Evolutionary conservation across 1,139 yeast species (phyloP).

Genomic region (Eremothecium cymbalariae): DNA sequence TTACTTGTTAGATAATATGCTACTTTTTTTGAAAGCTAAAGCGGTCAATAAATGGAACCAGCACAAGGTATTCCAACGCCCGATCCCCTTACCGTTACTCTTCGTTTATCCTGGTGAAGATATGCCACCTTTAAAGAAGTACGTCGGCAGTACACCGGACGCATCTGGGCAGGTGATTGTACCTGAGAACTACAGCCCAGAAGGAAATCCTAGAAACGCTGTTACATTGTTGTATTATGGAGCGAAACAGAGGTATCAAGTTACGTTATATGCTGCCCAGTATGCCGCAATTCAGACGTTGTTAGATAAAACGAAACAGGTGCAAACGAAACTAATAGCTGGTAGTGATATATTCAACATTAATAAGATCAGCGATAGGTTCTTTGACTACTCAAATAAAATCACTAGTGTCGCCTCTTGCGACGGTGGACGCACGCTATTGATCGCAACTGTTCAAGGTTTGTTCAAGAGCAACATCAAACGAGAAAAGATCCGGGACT

Average conservation of each 20-base stretch:
- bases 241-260: slow-evolving; percentile 59
- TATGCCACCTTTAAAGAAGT: slow-evolving; percentile 52
- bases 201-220: slow-evolving; percentile 29
- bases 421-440: slow-evolving; percentile 85
- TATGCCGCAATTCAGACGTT: slow-evolving; percentile 71
- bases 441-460: slow-evolving; percentile 90
- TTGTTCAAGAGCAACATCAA: slow-evolving; percentile 66
- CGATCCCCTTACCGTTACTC: slow-evolving; percentile 80
- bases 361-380: slow-evolving; percentile 63
- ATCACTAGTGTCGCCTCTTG: slow-evolving; percentile 91
- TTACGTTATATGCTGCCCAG: slow-evolving; percentile 59
- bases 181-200: slow-evolving; percentile 11
- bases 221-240: slow-evolving; percentile 43
- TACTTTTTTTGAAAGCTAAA: slow-evolving; percentile 79
- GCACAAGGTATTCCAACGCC: slow-evolving; percentile 84
- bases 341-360: slow-evolving; percentile 74
- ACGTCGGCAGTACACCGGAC: slow-evolving; percentile 33
- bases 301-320: slow-evolving; percentile 68
- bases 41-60: slow-evolving; percentile 85
- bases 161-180: slow-evolving; percentile 37
- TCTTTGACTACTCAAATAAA: slow-evolving; percentile 62
- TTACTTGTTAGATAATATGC: slow-evolving; percentile 80
- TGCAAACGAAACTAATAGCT: slow-evolving; percentile 64
- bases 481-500: slow-evolving; percentile 34
- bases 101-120: slow-evolving; percentile 74